A percentile compares a stretch with the other conserved stretches of the same genome.
Conservation (phyloP, 1,139 yeast species). For the Yamadazyma aaseri region DNA sequence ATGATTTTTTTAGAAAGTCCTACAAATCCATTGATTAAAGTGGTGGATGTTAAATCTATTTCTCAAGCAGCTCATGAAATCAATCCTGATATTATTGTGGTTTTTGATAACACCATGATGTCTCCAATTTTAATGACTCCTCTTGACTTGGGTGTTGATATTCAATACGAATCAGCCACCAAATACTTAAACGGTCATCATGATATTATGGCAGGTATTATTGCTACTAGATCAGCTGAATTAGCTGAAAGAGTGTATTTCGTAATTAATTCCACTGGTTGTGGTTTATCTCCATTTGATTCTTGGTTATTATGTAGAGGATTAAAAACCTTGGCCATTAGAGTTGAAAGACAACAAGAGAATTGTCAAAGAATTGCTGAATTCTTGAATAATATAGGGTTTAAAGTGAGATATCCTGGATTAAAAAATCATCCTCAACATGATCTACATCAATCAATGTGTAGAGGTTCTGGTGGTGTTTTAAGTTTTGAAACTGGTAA, state of each 20-base stretch:
- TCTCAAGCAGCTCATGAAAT: constrained; percentile 63
- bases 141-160: constrained; percentile 80
- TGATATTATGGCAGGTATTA: constrained; percentile 92
- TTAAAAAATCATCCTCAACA: constrained; percentile 78
- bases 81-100: constrained; percentile 71
- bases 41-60: constrained; percentile 72
- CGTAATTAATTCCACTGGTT: constrained; percentile 85
- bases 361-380: constrained; percentile 75
- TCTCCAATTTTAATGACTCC: constrained; percentile 86
- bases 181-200: constrained; percentile 92
- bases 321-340: constrained; percentile 76
- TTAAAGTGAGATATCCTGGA: constrained; percentile 84
- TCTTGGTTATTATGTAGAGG: constrained; percentile 88
- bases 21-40: constrained; percentile 87
- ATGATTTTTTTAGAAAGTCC: constrained; percentile 87
- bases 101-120: constrained; percentile 96
- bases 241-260: constrained; percentile 70
- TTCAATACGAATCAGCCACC: constrained; percentile 91
- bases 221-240: constrained; percentile 64
- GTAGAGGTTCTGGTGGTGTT: constrained; percentile 88
- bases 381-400: constrained; percentile 59
- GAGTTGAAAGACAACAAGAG: constrained; percentile 83
- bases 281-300: constrained; percentile 89
- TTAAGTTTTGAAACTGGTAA: constrained; percentile 85
- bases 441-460: constrained; percentile 72